Base-by-base conservation (phyloP, 108 stramenopile species). In the Skeletonema grethae region DNA sequence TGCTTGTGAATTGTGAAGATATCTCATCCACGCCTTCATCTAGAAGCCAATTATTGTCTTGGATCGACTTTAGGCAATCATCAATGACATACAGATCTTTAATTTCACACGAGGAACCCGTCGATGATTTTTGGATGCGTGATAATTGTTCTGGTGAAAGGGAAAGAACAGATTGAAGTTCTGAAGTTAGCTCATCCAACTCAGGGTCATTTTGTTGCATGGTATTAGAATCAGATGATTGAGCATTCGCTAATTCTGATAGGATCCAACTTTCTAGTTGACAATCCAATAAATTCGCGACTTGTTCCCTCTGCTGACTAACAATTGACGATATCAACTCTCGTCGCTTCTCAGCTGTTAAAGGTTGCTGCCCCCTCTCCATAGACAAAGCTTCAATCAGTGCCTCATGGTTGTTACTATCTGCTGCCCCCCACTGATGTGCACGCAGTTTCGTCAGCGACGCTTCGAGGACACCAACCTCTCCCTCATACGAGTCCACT, bases 401-500 rank as follows among this genome's bases (percentile, higher is more conserved):
- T 7, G 86, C 80, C 39, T 85, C 85, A 68, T 91, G 87, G 55
- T 84, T 70, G 41, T 75, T 74, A 13, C 29, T 72, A 8, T 67
- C 61, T 15, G 58, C 34, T 3, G 50, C 65, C 5, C 90, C 92
- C 92, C 92, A 93, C 63, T 80, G 68, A 69, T 93, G 92, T 25
- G 85, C 82, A 30, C 82, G 61, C 12, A 95, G 79, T 66, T 93
- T 90, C 50, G 85, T 63, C 22, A 95, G 60, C 22, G 88, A 82
- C 45, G 85, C 75, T 85, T 95, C 95, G 41, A 95, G 61, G 32
- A 92, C 87, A 6, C 90, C 90, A 13, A 95, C 95, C 82, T 95
- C 95, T 36, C 89, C 85, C 80, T 95, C 95, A 59, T 95, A 95
- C 7, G 88, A 89, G 59, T 95, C 95, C 0, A 95, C 94, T 75